Evolutionary conservation across 257 asterid genomes (phyloP).

Genomic region (Solanum pimpinellifolium): DNA sequence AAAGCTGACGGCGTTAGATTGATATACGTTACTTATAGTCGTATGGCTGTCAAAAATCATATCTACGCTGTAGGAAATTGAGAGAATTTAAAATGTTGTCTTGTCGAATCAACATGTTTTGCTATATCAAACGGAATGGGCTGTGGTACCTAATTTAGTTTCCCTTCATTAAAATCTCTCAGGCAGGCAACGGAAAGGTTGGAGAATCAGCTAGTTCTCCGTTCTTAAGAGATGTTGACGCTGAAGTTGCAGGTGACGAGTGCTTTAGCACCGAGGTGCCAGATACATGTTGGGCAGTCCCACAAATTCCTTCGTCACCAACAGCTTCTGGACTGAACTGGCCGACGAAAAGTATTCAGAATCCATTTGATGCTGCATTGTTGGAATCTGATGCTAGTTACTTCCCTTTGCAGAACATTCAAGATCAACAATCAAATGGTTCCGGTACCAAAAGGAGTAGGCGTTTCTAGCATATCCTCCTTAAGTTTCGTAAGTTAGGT

Average conservation of each 20-base stretch:
- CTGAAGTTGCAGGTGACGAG: constrained; percentile 51
- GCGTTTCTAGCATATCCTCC: constrained; percentile 18
- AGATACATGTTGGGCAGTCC: constrained; percentile 62
- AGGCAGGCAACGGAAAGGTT: constrained; percentile 61
- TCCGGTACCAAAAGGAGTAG: constrained; percentile 28
- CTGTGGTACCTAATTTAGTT: not conserved
- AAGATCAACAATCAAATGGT: constrained; percentile 13
- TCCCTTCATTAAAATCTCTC: constrained; percentile 6
- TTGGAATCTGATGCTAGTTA: constrained; percentile 54
- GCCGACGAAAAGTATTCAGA: constrained; percentile 30
- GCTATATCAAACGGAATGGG: not conserved
- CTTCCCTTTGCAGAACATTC: constrained; percentile 14
- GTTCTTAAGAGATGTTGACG: constrained; percentile 28
- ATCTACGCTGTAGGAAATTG: not conserved
- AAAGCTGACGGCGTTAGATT: too few species aligned
- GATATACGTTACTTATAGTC: too few species aligned
- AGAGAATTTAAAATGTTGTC: not conserved
- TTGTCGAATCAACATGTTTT: not conserved
- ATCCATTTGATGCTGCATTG: constrained; percentile 19
- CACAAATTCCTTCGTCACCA: constrained; percentile 68
- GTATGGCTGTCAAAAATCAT: not conserved
- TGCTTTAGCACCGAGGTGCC: constrained; percentile 38
- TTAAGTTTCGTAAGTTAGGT: not conserved
- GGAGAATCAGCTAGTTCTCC: constrained; percentile 54
- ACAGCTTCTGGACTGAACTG: constrained; percentile 77